Conservation (phyloP, 768 basidiomycete species). For the Exidia glandulosa region DNA sequence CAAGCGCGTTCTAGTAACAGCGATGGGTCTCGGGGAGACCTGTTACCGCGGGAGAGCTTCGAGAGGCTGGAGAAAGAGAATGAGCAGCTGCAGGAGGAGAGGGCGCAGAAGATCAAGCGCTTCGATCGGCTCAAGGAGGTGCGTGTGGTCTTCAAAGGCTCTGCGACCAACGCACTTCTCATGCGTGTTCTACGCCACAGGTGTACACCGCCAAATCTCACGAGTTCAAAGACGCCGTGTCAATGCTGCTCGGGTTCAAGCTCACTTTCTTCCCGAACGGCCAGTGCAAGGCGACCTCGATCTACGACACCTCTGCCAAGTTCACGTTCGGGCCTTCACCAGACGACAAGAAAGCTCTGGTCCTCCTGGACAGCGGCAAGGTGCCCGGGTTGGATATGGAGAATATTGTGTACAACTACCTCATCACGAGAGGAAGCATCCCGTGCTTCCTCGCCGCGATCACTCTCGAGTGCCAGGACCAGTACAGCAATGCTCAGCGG, state of each 20-base stretch:
- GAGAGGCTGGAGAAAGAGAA: constrained; percentile 63
- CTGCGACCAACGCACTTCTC: background rate
- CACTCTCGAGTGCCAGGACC: constrained; percentile 19
- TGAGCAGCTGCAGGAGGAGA: constrained; percentile 46
- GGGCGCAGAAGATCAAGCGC: constrained; percentile 75
- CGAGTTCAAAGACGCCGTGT: constrained; percentile 87
- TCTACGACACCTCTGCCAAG: constrained; percentile 76
- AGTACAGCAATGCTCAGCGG: background rate
- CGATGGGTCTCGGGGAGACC: constrained; percentile 22
- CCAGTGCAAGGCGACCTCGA: constrained; percentile 79
- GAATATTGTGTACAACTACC: background rate
- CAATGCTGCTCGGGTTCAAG: constrained; percentile 82
- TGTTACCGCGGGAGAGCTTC: constrained; percentile 73
- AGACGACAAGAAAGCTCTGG: background rate
- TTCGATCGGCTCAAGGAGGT: constrained; percentile 74
- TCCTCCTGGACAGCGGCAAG: background rate
- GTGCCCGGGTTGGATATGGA: background rate
- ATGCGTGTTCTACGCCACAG: constrained; percentile 31
- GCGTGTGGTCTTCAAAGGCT: constrained; percentile 6
- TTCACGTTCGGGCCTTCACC: constrained; percentile 68
- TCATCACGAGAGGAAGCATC: constrained; percentile 17
- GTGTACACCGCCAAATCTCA: constrained; percentile 75
- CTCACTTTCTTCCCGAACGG: constrained; percentile 88
- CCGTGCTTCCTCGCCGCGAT: constrained; percentile 28
- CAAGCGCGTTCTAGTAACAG: constrained; percentile 29